Conservation (phyloP, 2,329 filamentous ascomycete species). For the Diaporthe humulicola region DNA sequence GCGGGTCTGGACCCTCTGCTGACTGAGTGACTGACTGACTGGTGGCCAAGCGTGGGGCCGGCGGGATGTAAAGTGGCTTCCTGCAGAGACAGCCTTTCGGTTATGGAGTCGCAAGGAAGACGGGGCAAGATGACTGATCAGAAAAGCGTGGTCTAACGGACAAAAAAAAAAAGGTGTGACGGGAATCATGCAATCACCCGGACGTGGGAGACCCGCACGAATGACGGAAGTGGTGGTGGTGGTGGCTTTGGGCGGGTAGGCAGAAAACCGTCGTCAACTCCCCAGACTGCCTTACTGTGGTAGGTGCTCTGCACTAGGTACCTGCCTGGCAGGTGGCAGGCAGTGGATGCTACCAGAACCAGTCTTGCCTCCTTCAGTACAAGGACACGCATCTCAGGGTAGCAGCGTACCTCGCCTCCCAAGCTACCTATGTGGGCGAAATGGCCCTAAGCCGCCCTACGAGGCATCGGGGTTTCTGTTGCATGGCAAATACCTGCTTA, state of each 20-base stretch:
- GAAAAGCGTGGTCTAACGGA: slow-evolving; percentile 10
- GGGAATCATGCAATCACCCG: slow-evolving; percentile 11
- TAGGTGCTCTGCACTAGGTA: no score
- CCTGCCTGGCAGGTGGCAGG: background rate
- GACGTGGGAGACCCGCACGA: background rate
- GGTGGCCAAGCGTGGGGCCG: slow-evolving; percentile 2
- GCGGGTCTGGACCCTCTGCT: slow-evolving; percentile 23
- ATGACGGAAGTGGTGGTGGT: background rate
- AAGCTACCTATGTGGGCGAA: background rate
- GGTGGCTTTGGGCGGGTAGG: background rate
- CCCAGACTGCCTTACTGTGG: background rate
- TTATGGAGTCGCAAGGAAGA: slow-evolving; percentile 10
- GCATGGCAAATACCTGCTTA: background rate
- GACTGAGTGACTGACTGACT: slow-evolving; percentile 2
- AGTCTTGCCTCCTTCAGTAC: background rate
- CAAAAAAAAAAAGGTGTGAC: slow-evolving; percentile 3
- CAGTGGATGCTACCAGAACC: background rate
- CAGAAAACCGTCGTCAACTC: background rate
- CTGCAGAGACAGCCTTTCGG: slow-evolving; percentile 21
- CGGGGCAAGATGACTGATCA: slow-evolving; percentile 8
- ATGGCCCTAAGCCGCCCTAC: background rate
- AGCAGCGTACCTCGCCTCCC: background rate
- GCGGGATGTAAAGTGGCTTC: slow-evolving; percentile 20
- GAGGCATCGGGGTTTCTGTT: background rate
- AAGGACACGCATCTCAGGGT: background rate